Percentiles rank a stretch among this genome's conserved stretches.
phyloP scores from a whole-genome alignment of 352 stramenopile genomes.

The Globisporangium canariense region DNA sequence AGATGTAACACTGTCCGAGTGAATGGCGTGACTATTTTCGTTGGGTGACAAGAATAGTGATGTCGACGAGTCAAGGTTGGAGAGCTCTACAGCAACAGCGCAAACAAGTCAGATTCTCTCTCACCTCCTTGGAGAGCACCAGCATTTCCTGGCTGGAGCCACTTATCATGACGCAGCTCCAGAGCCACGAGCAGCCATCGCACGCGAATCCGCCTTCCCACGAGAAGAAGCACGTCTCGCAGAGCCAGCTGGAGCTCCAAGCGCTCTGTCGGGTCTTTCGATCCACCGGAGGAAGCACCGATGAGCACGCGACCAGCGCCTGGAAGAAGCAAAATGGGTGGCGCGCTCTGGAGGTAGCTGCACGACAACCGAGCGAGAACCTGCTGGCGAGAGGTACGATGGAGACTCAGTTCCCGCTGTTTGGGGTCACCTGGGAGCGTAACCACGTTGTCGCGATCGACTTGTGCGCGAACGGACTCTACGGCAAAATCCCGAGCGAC shows the following conservation, averaged over 20 bases:
- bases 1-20: too few species aligned
- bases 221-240: conserved; percentile 27
- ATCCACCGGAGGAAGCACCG: conserved; percentile 29
- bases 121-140: neutral
- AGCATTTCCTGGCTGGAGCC: neutral
- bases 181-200: neutral
- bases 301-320: conserved; percentile 7
- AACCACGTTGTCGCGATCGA: conserved; percentile 65
- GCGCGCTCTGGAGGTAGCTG: conserved; percentile 22
- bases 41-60: neutral
- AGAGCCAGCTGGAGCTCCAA: conserved; percentile 42
- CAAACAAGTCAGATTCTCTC: neutral
- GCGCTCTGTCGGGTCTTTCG: conserved; percentile 41
- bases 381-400: conserved; percentile 29
- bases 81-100: neutral
- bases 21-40: too few species aligned
- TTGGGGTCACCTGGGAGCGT: conserved; percentile 47
- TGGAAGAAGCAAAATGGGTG: conserved; percentile 45
- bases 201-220: neutral
- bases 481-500: conserved; percentile 37
- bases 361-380: conserved; percentile 19
- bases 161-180: conserved; percentile 10
- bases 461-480: conserved; percentile 45
- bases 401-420: conserved; percentile 32
- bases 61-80: neutral